These are phyloP conservation scores for Hanseniaspora clermontiae DNA, from an alignment of 805 yeast genomes.

Conservation along the genomic window DNA sequence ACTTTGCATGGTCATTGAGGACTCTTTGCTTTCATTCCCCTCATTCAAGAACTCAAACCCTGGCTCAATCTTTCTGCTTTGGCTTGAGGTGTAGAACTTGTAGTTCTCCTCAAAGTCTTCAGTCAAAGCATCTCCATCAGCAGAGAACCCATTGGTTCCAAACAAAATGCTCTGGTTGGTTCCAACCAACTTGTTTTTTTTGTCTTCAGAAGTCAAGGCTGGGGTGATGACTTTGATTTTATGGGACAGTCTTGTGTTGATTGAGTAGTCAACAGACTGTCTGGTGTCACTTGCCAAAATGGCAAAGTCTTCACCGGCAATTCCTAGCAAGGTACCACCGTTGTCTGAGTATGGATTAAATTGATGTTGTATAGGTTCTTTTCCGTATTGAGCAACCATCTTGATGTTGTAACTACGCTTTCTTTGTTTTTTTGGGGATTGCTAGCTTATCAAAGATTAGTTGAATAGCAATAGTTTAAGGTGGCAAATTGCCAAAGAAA, in stretches of 20 bases:
- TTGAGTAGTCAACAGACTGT: constrained; percentile 84
- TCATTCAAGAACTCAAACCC: constrained; percentile 9
- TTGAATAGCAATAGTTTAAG: not conserved
- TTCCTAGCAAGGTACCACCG: constrained; percentile 95
- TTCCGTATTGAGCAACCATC: constrained; percentile 8
- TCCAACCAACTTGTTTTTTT: constrained; percentile 77
- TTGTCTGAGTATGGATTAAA: constrained; percentile 90
- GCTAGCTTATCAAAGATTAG: too few species aligned
- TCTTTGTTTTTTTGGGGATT: not conserved
- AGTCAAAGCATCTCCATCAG: constrained; percentile 80
- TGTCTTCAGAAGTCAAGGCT: constrained; percentile 18
- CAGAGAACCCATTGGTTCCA: constrained; percentile 93
- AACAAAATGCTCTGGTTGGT: constrained; percentile 79
- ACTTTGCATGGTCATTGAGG: constrained; percentile 45
- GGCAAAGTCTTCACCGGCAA: constrained; percentile 95
- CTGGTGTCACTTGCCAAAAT: constrained; percentile 98
- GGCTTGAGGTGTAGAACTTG: constrained; percentile 88
- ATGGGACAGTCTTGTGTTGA: constrained; percentile 53
- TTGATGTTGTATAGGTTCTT: constrained; percentile 72
- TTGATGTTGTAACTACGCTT: not conserved
- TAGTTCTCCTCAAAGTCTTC: constrained; percentile 51
- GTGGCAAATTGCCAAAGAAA: not conserved
- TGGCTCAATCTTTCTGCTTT: constrained; percentile 40
- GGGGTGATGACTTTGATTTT: constrained; percentile 9
- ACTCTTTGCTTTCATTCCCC: not conserved